These are phyloP conservation scores for Metschnikowia drakensbergensis DNA, from an alignment of 805 yeast genomes.

Conservation along the genomic window DNA sequence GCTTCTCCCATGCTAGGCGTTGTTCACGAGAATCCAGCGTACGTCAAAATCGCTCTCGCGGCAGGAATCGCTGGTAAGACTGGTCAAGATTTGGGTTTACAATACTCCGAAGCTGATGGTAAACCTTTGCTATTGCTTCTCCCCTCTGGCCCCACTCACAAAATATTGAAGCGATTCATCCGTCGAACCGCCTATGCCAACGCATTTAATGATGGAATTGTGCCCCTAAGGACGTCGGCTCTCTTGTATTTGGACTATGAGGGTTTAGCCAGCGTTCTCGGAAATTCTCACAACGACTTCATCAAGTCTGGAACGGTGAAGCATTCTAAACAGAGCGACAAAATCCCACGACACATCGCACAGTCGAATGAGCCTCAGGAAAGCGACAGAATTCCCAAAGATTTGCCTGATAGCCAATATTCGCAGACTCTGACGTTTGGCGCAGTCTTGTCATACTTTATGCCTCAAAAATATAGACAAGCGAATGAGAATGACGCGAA, in stretches of 20 bases:
- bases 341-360: neutral
- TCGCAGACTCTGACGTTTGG: constrained; percentile 28
- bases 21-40: constrained; percentile 80
- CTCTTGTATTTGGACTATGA: constrained; percentile 81
- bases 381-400: constrained; percentile 19
- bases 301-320: neutral
- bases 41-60: constrained; percentile 77
- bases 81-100: constrained; percentile 83
- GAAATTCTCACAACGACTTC: neutral
- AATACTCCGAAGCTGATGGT: constrained; percentile 36
- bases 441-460: constrained; percentile 37
- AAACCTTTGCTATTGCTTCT: constrained; percentile 71
- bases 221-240: constrained; percentile 88
- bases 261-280: constrained; percentile 36
- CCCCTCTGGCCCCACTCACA: constrained; percentile 72
- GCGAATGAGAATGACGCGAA: constrained; percentile 5
- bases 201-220: constrained; percentile 89
- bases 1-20: constrained; percentile 92
- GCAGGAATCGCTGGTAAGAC: constrained; percentile 90
- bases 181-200: constrained; percentile 86
- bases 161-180: constrained; percentile 56
- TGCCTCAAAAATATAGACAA: constrained; percentile 38
- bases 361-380: neutral
- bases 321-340: constrained; percentile 1
- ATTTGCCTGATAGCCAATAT: constrained; percentile 15